Conservation (phyloP, 768 basidiomycete species). For the Punctularia strigosozonata region DNA sequence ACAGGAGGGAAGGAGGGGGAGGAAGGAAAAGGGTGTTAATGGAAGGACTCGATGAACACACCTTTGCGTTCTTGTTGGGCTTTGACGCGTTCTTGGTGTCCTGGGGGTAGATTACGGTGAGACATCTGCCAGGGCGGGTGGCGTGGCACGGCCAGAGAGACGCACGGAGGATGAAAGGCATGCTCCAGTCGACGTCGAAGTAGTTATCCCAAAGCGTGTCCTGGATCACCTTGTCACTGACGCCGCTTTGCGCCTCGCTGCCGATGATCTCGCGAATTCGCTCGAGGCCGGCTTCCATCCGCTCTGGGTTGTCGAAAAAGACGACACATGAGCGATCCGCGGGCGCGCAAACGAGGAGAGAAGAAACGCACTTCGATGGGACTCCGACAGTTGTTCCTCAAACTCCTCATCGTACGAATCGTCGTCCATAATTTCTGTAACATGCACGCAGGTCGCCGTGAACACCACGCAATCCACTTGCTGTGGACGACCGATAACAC, state of each 20-base stretch:
- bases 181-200: constrained; percentile 71
- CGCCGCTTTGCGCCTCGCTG: constrained; percentile 44
- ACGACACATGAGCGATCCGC: not conserved
- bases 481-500: not conserved
- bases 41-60: no score
- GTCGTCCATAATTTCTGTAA: constrained; percentile 81
- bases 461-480: constrained; percentile 2
- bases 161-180: constrained; percentile 68
- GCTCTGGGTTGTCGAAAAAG: constrained; percentile 25
- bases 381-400: constrained; percentile 73
- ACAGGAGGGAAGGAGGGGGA: constrained; percentile 1
- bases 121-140: not conserved
- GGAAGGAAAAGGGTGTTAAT: no score
- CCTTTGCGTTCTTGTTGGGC: constrained; percentile 72
- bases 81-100: constrained; percentile 54
- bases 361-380: no score
- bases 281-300: constrained; percentile 62
- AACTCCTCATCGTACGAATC: constrained; percentile 65
- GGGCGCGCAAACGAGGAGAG: no score
- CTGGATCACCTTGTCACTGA: constrained; percentile 66
- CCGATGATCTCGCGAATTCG: constrained; percentile 62
- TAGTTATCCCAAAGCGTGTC: constrained; percentile 80
- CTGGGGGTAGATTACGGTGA: constrained; percentile 24
- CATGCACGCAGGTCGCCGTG: constrained; percentile 3
- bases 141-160: constrained; percentile 3